Percentiles rank a stretch among this genome's conserved stretches.
These are phyloP conservation scores for Pyrenophora seminiperda DNA, from an alignment of 2,329 filamentous ascomycete species.

Conservation along the genomic window DNA sequence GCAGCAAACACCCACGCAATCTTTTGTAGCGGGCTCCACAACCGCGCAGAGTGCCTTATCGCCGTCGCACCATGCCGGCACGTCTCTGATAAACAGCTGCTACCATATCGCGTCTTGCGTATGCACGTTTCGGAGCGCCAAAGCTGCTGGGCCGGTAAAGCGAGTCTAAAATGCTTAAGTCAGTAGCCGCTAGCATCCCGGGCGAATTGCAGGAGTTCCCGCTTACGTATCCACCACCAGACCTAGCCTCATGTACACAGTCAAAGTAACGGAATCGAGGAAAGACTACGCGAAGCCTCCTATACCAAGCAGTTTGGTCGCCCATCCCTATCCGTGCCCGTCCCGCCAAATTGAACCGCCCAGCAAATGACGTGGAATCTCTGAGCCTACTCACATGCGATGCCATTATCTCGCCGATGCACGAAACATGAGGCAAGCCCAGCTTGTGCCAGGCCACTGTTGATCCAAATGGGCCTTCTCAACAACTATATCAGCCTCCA, in stretches of 20 bases:
- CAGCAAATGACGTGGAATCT: conserved; percentile 48
- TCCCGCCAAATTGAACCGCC: conserved; percentile 45
- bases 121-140: conserved; percentile 32
- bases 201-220: conserved; percentile 25
- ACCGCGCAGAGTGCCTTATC: conserved; percentile 44
- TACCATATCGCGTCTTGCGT: conserved; percentile 22
- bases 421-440: conserved; percentile 37
- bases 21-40: conserved; percentile 28
- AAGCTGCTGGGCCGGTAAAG: conserved; percentile 41
- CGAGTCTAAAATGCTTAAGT: conserved; percentile 28
- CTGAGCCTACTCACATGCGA: conserved; percentile 37
- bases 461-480: conserved; percentile 32
- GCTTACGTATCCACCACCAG: conserved; percentile 32
- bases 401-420: conserved; percentile 47
- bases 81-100: conserved; percentile 36
- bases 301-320: conserved; percentile 35
- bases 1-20: conserved; percentile 24
- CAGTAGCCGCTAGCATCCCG: conserved; percentile 19
- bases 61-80: conserved; percentile 40
- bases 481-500: conserved; percentile 49
- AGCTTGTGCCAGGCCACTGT: conserved; percentile 35
- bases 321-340: conserved; percentile 44
- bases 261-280: conserved; percentile 43
- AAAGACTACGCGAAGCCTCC: conserved; percentile 41
- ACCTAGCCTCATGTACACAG: conserved; percentile 42